phyloP scores from a whole-genome alignment of 495 filamentous ascomycete species.

The Thermochaetoides thermophila region DNA sequence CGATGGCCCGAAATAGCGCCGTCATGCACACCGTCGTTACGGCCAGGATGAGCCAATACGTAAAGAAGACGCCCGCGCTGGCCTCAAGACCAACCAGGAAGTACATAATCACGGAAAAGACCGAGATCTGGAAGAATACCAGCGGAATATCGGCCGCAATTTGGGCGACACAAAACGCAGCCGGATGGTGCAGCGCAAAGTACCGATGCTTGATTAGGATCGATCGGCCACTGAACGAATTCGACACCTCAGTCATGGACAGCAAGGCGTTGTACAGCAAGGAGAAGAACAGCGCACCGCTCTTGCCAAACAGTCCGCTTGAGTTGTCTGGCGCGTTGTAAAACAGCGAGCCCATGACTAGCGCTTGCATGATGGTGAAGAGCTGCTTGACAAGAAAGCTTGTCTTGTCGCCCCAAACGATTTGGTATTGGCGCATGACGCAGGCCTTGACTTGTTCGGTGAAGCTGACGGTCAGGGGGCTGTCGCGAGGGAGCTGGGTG shows the following conservation, averaged over 20 bases:
- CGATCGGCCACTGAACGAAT: slow-evolving; percentile 53
- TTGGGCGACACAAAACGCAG: slow-evolving; percentile 63
- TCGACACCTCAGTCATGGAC: slow-evolving; percentile 61
- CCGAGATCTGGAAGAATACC: slow-evolving; percentile 49
- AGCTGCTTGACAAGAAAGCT: slow-evolving; percentile 43
- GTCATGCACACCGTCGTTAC: slow-evolving; percentile 10
- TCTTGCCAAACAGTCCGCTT: slow-evolving; percentile 37
- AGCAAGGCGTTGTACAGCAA: slow-evolving; percentile 69
- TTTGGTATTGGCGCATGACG: slow-evolving; percentile 39
- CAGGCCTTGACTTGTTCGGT: slow-evolving; percentile 40
- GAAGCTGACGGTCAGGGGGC: slow-evolving; percentile 41
- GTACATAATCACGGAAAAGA: slow-evolving; percentile 66
- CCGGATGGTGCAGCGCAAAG: slow-evolving; percentile 68
- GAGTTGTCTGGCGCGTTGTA: slow-evolving; percentile 50
- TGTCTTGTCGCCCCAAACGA: slow-evolving; percentile 44
- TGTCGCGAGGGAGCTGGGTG: slow-evolving; percentile 23
- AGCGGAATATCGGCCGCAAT: slow-evolving; percentile 66
- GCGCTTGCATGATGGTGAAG: slow-evolving; percentile 43
- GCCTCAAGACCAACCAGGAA: slow-evolving; percentile 55
- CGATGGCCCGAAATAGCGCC: slow-evolving; percentile 61
- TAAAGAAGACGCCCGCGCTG: slow-evolving; percentile 68
- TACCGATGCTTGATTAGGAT: slow-evolving; percentile 72
- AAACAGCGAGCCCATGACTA: slow-evolving; percentile 66
- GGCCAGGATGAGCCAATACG: slow-evolving; percentile 40
- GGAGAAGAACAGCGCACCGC: slow-evolving; percentile 51